Evolutionary conservation across 306 rosid species (phyloP), one percentile per base, ranked within the genome.

Genomic region (Begonia fuchsioides): DNA sequence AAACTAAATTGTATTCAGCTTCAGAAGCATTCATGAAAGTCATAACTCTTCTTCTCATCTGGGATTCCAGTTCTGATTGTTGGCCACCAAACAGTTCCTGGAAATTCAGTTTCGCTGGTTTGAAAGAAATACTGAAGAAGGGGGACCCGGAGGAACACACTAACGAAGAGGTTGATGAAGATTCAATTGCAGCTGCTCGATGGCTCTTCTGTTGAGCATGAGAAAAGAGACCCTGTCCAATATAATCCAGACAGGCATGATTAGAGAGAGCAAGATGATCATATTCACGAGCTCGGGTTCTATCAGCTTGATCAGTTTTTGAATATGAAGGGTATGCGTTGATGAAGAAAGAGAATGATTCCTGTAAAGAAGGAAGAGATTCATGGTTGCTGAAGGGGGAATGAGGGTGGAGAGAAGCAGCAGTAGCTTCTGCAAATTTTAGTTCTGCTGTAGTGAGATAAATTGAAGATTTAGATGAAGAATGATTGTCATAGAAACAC

Each of bases 221-320:
- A 15, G 96, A 88, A 75, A 88, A 88, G 55, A 88, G 93, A 51
- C 96, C 81, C 55, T 54, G 65, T 1, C 94, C 96, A 9, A 65
- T 55, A 52, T 88, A 83, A 65, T 88, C 96, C 14, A 88, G 77
- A 58, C 93, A 72, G n/a, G 55, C 61, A 14, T 68, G 82, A 54
- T 70, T 88, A 61, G 76, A 71, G 76, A 54, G 50, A 39, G 66
- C 65, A 51, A 83, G 72, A 68, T 88, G 88, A 39, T 55, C 49
- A 63, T 88, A 88, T 15, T 83, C 81, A 12, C 65, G 64, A 20
- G 66, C 71, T 64, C 95, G 74, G 43, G 81, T 64, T 61, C 15
- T 61, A 45, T 88, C 95, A 9, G 76, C 66, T 50, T 55, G 61
- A 2, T 43, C 61, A 51, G 88, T 68, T 2, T 61, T 44, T 0